Percentiles rank a stretch among this genome's conserved stretches.
Evolutionary conservation across 352 stramenopile species (phyloP).

Genomic region (Phytophthora cajani): DNA sequence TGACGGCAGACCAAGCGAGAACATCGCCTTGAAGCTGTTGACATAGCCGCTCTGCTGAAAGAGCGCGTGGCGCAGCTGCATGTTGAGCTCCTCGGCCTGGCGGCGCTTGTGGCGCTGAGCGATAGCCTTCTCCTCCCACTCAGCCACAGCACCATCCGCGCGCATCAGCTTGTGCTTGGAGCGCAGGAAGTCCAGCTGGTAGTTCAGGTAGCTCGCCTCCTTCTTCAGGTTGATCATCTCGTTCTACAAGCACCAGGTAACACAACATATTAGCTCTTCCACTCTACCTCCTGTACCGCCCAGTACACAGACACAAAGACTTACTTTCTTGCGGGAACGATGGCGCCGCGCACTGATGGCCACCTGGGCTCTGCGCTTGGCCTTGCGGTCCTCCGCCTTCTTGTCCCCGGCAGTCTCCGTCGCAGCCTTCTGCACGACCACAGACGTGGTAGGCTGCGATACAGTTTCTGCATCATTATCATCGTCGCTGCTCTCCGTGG

Average conservation of each 20-base stretch:
- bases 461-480: background rate
- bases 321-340: conserved; percentile 63
- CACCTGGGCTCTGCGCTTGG: conserved; percentile 53
- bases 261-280: background rate
- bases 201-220: conserved; percentile 52
- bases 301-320: background rate
- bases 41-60: conserved; percentile 64
- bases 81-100: conserved; percentile 61
- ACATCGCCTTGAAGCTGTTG: conserved; percentile 40
- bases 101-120: conserved; percentile 64
- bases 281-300: background rate
- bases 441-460: background rate
- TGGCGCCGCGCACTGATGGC: conserved; percentile 56
- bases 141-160: conserved; percentile 49
- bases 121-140: conserved; percentile 67
- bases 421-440: conserved; percentile 1
- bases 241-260: conserved; percentile 22
- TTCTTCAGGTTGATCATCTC: conserved; percentile 59
- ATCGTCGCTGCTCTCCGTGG: conserved; percentile 30
- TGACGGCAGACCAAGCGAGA: conserved; percentile 26
- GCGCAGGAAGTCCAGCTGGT: conserved; percentile 53
- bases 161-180: conserved; percentile 60
- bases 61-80: conserved; percentile 54
- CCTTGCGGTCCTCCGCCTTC: conserved; percentile 50
- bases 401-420: conserved; percentile 3